A percentile compares a stretch with the other conserved stretches of the same genome.
phyloP scores from a whole-genome alignment of 2,329 filamentous ascomycete genomes.

The Pestalotiopsis fici region DNA sequence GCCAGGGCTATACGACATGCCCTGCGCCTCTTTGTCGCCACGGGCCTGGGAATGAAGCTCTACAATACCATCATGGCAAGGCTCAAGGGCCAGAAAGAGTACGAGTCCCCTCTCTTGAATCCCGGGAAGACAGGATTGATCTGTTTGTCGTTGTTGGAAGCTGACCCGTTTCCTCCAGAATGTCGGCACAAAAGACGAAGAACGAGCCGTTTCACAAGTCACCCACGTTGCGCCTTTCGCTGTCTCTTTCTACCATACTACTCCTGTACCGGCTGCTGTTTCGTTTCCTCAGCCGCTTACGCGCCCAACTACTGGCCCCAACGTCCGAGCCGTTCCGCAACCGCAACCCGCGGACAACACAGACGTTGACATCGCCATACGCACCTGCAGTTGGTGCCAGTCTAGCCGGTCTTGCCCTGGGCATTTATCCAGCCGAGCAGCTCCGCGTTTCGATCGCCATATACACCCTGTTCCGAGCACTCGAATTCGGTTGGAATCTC shows the following conservation, averaged over 20 bases:
- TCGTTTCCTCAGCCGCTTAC: constrained; percentile 82
- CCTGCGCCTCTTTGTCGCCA: constrained; percentile 68
- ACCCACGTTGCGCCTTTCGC: constrained; percentile 73
- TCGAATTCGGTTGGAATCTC: constrained; percentile 86
- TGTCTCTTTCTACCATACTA: constrained; percentile 82
- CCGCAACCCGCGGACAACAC: constrained; percentile 77
- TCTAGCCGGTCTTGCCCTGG: constrained; percentile 80
- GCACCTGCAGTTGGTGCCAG: constrained; percentile 91
- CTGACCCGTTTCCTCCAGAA: neutral
- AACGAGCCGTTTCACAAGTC: constrained; percentile 63
- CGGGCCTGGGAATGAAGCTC: constrained; percentile 63
- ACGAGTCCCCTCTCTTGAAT: constrained; percentile 25
- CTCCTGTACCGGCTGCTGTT: constrained; percentile 87
- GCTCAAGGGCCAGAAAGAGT: constrained; percentile 47
- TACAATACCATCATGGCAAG: constrained; percentile 55
- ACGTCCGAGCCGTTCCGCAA: constrained; percentile 78
- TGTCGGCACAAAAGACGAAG: constrained; percentile 25
- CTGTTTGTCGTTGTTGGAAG: neutral
- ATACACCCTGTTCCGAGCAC: constrained; percentile 75
- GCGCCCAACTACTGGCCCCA: constrained; percentile 77
- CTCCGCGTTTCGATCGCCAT: constrained; percentile 77
- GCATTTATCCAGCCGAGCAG: constrained; percentile 66
- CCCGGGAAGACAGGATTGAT: no score
- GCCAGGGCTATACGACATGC: constrained; percentile 70
- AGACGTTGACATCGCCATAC: constrained; percentile 76